Base-by-base conservation (phyloP, 768 basidiomycete genomes). In the Mycena albidolilacea region DNA sequence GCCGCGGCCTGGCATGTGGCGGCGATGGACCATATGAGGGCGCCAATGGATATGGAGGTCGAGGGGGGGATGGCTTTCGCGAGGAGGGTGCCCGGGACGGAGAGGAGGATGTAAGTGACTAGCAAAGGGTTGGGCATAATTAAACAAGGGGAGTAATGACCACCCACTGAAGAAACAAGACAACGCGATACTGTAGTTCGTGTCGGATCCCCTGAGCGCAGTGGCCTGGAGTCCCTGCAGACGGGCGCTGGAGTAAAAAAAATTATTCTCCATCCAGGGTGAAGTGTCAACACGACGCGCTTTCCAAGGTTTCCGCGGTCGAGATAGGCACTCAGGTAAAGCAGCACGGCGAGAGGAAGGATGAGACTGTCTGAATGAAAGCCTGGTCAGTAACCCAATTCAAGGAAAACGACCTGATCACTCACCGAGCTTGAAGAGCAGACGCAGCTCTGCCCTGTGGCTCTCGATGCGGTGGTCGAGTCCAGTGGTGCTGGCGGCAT, bases 231-330 rank as follows among this genome's bases (percentile, higher is more conserved):
- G 61, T 7, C 71, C 71, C 23, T 72, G 71, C 1, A 72, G 71
- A 58, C 71, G 71, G 12, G 71, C 71, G 23, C 71, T 72, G 23
- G 4, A 38, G 1, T 7, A 54, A 19, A 2, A 5, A 41, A 10
- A 41, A 41, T 57, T 12, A 38, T 30, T 30, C 7, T 14, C 1
- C 8, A 50, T n/a, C 48, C 11, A 4, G 1, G 2, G 8, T 9
- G 23, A 41, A 19, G 8, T 30, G 39, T 30, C 30, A 23, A 59
- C 10, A 66, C 23, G 15, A 71, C 64, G 30, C 8, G 64, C 71
- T 72, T 72, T 48, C 71, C 71, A 38, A 72, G 66, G 19, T 72
- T 72, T 1, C 71, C 71, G 21, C 71, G 71, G 43, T 72, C 71
- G n/a, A 72, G 66, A 43, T 72, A 72, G 11, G 71, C 71, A 15